A percentile compares a stretch with the other conserved stretches of the same genome.
Evolutionary conservation across 441 rosid genomes (phyloP).

Genomic region (Pelargonium australe): DNA sequence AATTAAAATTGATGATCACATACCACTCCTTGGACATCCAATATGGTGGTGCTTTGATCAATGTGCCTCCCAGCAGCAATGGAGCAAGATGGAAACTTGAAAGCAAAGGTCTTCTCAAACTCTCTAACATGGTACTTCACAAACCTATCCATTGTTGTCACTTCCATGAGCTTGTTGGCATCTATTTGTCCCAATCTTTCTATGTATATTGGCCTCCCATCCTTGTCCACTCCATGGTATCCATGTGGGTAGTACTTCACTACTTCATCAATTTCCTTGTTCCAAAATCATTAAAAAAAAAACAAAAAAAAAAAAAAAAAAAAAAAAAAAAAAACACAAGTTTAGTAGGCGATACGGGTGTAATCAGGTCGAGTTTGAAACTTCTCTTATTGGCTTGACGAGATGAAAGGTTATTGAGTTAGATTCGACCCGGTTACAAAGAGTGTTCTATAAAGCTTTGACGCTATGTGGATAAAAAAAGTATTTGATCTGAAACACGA

Average conservation of each 20-base stretch:
- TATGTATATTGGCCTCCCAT: slow-evolving; percentile 79
- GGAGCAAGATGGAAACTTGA: slow-evolving; percentile 80
- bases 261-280: slow-evolving; percentile 63
- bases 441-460: no score
- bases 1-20: slow-evolving; percentile 16
- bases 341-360: no score
- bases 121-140: slow-evolving; percentile 55
- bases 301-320: background rate
- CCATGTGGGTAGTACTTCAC: slow-evolving; percentile 87
- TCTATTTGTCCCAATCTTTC: slow-evolving; percentile 83
- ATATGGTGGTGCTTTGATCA: slow-evolving; percentile 86
- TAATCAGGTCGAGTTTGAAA: no score
- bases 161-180: slow-evolving; percentile 58
- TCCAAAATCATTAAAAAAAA: slow-evolving; percentile 42
- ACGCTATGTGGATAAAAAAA: no score
- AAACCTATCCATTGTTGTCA: slow-evolving; percentile 51
- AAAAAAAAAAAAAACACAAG: background rate
- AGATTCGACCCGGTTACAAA: background rate
- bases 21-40: slow-evolving; percentile 97
- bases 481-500: no score
- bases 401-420: background rate
- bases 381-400: no score
- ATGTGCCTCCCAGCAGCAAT: slow-evolving; percentile 72
- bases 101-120: slow-evolving; percentile 69
- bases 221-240: slow-evolving; percentile 87